phyloP scores from a whole-genome alignment of 805 yeast species.

The Sungouiella blattae region DNA sequence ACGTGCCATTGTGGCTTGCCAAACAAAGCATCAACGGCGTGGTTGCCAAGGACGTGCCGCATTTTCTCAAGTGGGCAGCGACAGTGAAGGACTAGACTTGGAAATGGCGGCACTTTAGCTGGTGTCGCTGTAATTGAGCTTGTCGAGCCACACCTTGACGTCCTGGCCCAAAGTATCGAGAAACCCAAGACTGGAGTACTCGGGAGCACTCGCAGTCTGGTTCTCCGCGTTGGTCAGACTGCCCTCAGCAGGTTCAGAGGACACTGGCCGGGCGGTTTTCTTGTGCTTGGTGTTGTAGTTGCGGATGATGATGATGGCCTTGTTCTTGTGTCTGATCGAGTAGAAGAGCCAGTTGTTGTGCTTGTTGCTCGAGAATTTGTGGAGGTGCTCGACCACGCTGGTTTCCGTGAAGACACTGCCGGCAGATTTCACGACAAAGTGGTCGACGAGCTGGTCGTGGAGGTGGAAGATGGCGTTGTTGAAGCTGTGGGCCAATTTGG shows the following conservation, averaged over 20 bases:
- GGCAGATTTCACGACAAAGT: conserved; percentile 25
- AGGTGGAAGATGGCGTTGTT: conserved; percentile 33
- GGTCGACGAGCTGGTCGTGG: conserved; percentile 35
- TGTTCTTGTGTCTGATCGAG: conserved; percentile 26
- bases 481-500: conserved; percentile 3
- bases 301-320: conserved; percentile 32
- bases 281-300: conserved; percentile 25
- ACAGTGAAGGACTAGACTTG: neutral
- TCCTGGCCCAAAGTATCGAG: conserved; percentile 41
- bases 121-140: too few species aligned
- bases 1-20: conserved; percentile 35
- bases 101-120: too few species aligned
- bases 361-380: conserved; percentile 37
- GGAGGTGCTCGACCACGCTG: conserved; percentile 31
- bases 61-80: conserved; percentile 30
- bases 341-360: conserved; percentile 42
- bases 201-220: conserved; percentile 20
- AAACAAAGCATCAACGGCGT: conserved; percentile 28
- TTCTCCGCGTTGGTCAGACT: conserved; percentile 4
- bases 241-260: too few species aligned
- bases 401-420: conserved; percentile 19
- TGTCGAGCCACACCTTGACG: conserved; percentile 40
- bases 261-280: conserved; percentile 4
- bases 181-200: conserved; percentile 32
- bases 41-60: conserved; percentile 39